Conservation (phyloP, 306 rosid species). For the Quercus glauca region DNA sequence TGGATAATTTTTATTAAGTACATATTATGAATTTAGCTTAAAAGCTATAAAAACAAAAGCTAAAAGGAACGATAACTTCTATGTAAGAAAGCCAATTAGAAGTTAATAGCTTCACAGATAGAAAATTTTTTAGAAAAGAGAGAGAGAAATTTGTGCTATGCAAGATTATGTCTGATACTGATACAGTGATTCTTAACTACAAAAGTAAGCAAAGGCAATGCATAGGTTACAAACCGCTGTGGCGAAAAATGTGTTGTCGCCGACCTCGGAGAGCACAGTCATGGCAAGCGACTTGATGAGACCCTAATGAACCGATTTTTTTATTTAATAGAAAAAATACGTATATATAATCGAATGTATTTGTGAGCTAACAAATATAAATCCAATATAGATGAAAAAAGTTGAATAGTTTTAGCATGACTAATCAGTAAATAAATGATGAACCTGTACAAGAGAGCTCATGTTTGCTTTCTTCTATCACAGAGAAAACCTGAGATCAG, state of each 20-base stretch:
- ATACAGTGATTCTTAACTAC: no score
- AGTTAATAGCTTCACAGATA: no score
- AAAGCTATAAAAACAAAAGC: no score
- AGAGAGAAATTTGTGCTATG: not conserved
- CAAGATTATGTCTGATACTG: no score
- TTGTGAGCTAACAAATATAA: not conserved
- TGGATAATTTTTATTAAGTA: no score
- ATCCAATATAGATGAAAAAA: not conserved
- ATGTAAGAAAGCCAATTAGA: no score
- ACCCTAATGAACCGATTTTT: slow-evolving; percentile 44
- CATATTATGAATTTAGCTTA: no score
- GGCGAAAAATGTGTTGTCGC: slow-evolving; percentile 93
- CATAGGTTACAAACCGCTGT: slow-evolving; percentile 72
- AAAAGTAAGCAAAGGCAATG: not conserved
- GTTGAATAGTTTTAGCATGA: no score
- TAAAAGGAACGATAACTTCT: no score
- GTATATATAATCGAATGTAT: no score
- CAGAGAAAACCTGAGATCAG: not conserved
- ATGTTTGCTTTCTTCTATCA: slow-evolving; percentile 17
- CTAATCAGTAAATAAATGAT: not conserved
- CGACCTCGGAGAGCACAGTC: slow-evolving; percentile 97
- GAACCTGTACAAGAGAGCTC: slow-evolving; percentile 79
- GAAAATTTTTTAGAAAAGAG: not conserved
- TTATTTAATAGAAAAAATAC: not conserved
- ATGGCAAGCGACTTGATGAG: slow-evolving; percentile 88